Conservation (phyloP, 352 stramenopile genomes). For the Phytophthora multivora region DNA sequence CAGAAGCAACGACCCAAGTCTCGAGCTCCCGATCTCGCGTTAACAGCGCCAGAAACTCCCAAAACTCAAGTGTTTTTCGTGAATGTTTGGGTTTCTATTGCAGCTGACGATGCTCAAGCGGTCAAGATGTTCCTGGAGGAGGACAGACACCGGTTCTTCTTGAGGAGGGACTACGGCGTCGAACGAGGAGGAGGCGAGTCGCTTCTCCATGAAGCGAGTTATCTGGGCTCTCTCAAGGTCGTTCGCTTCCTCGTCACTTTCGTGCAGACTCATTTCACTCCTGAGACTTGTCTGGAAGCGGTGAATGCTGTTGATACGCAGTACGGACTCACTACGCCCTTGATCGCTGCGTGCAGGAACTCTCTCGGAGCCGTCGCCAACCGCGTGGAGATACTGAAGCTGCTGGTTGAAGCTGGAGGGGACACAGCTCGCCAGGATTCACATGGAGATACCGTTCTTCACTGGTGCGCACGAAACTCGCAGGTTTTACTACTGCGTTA, state of each 20-base stretch:
- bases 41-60: background rate
- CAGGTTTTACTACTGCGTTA: constrained; percentile 56
- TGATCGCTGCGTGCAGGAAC: constrained; percentile 66
- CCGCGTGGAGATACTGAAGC: constrained; percentile 52
- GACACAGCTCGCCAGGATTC: constrained; percentile 52
- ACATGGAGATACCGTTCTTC: constrained; percentile 68
- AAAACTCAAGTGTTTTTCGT: constrained; percentile 10
- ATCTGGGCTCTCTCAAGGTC: constrained; percentile 40
- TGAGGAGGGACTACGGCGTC: constrained; percentile 30
- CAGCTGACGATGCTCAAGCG: constrained; percentile 32
- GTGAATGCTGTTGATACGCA: constrained; percentile 60
- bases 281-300: constrained; percentile 29
- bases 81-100: constrained; percentile 52
- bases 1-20: constrained; percentile 22
- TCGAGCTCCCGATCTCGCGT: constrained; percentile 6
- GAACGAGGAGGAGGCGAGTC: constrained; percentile 30
- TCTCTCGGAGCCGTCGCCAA: constrained; percentile 42
- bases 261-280: constrained; percentile 37
- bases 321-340: constrained; percentile 52
- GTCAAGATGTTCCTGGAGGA: constrained; percentile 42
- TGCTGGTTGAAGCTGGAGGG: constrained; percentile 52
- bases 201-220: constrained; percentile 62
- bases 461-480: constrained; percentile 70
- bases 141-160: constrained; percentile 36
- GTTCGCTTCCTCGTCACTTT: constrained; percentile 41